Percentiles rank a stretch among this genome's conserved stretches.
Conservation (phyloP, 148 eudicot genomes). For the Fagopyrum tataricum region DNA sequence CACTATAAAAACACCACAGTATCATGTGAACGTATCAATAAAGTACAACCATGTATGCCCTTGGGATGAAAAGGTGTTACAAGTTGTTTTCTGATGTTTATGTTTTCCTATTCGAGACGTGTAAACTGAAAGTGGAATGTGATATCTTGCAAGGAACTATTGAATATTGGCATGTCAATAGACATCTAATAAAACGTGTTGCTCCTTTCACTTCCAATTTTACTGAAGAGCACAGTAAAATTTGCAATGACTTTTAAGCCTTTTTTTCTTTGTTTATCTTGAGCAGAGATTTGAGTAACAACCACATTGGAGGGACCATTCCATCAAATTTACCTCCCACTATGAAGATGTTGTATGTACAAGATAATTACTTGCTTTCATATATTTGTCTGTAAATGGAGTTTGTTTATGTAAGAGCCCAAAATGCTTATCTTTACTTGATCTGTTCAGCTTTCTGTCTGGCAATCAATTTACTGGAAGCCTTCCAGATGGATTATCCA, state of each 20-base stretch:
- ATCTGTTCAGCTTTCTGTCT: slow-evolving; percentile 58
- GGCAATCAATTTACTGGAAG: slow-evolving; percentile 52
- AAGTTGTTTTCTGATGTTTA: not conserved
- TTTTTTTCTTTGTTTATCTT: slow-evolving; percentile 12
- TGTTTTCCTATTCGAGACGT: not conserved
- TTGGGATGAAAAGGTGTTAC: not conserved
- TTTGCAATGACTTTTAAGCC: not conserved
- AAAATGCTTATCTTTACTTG: not conserved
- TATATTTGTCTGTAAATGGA: not conserved
- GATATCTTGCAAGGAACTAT: not conserved
- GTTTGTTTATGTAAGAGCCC: not conserved
- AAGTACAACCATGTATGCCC: not conserved
- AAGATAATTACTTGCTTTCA: not conserved
- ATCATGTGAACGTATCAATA: not conserved
- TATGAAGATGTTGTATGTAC: slow-evolving; percentile 43
- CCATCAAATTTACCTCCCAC: slow-evolving; percentile 53
- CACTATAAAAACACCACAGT: not conserved
- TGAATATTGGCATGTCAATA: not conserved
- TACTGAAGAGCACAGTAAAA: too few species aligned
- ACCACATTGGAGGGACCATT: slow-evolving; percentile 62
- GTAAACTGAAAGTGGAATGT: not conserved
- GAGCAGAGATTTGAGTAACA: slow-evolving; percentile 53
- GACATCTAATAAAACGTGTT: not conserved
- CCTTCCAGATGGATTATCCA: slow-evolving; percentile 51
- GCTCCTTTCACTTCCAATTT: not conserved